phyloP scores from a whole-genome alignment of 2,329 filamentous ascomycete genomes.

The Diaporthe citrichinensis region DNA sequence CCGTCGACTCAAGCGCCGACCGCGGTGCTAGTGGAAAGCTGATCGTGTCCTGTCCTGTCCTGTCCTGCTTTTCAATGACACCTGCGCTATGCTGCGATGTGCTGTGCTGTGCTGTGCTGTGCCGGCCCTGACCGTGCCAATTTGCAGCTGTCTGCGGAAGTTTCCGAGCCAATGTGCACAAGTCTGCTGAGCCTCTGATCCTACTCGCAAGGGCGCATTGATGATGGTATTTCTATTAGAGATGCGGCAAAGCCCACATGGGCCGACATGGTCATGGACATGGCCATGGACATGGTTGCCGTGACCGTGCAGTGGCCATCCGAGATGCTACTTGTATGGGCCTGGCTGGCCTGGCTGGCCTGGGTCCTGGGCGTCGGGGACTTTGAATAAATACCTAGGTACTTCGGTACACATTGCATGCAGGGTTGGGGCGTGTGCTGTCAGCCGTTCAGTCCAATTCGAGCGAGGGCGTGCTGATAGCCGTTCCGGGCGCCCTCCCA shows the following conservation, averaged over 20 bases:
- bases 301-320: neutral
- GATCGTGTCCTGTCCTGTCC: neutral
- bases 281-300: neutral
- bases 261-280: neutral
- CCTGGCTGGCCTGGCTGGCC: too few relatives aligned
- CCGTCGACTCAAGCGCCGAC: conserved; percentile 3
- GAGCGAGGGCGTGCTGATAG: conserved; percentile 4
- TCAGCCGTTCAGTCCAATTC: conserved; percentile 4
- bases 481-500: neutral
- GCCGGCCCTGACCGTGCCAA: neutral
- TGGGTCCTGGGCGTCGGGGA: neutral
- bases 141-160: conserved; percentile 9
- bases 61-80: too few relatives aligned
- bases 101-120: neutral
- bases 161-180: conserved; percentile 4
- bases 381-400: neutral
- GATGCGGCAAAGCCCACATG: conserved; percentile 35
- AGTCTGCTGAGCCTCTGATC: conserved; percentile 2
- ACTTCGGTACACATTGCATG: neutral
- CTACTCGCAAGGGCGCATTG: conserved; percentile 10
- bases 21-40: neutral
- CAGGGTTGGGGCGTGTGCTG: conserved; percentile 17
- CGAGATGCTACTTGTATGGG: neutral
- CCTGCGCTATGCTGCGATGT: neutral
- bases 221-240: conserved; percentile 26